Evolutionary conservation across 148 eudicot genomes (phyloP), one percentile per base, ranked within the genome.

Genomic region (Chenopodium suecicum): DNA sequence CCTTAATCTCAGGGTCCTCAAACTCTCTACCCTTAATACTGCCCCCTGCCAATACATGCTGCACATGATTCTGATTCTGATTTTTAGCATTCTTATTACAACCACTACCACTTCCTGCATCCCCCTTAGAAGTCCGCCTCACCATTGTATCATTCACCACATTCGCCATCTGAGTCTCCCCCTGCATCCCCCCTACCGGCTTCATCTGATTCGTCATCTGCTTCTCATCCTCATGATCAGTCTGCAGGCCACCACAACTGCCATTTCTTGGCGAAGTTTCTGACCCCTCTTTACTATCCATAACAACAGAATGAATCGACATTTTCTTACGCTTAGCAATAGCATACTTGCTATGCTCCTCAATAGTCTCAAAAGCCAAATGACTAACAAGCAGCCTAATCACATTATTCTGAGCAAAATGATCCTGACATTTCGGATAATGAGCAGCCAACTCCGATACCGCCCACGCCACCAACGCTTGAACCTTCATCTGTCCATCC

Each of bases 401-500:
- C 0, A 82, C 88, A 70, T 94, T 91, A 54, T 90, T 89, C 83
- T 94, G 97, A 0, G 88, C 89, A 67, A 94, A 92, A 83, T 91
- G 97, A 77, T 94, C 97, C 23, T 94, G 97, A 3, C 97, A 92
- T 83, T 94, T 92, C 0, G 92, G 92, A 41, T 89, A 85, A 71
- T 88, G 85, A 0, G 91, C 92, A 0, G 94, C 97, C 11, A 94
- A 79, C 48, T 91, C 93, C 0, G 97, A 93, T 0, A 94, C 89
- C 0, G 97, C 94, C 95, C 94, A 91, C n/a, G 97, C 98, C 74
- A 91, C 97, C 32, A 86, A 86, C 10, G 88, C 84, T 54, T 94
- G 98, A 0, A 94, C 95, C 77, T 87, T 90, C 98, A 94, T 93
- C 62, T 85, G 94, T 0, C 95, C 95, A 25, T 93, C 95, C 77